phyloP scores from a whole-genome alignment of 2,329 filamentous ascomycete species.

The Cryphonectria japonica region DNA sequence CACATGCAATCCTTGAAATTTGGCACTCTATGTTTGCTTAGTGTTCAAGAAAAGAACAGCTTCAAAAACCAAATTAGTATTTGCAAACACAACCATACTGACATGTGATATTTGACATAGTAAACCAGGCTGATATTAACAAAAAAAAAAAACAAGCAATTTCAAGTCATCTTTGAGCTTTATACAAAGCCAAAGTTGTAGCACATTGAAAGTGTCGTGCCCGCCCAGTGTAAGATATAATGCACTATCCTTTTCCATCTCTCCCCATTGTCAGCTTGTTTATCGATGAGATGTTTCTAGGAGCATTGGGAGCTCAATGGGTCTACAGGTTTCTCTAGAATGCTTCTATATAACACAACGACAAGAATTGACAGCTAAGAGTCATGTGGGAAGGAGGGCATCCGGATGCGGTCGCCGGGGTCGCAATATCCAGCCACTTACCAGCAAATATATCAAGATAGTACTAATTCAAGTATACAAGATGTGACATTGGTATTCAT shows the following conservation, averaged over 20 bases:
- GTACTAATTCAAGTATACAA: not conserved
- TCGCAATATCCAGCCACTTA: not conserved
- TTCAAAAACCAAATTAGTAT: too few species aligned
- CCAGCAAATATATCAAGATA: not conserved
- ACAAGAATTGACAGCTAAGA: not conserved
- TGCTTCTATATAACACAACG: not conserved
- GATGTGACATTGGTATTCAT: constrained; percentile 9
- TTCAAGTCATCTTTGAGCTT: too few species aligned
- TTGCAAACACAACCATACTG: too few species aligned
- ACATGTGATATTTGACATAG: too few species aligned
- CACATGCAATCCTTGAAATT: too few species aligned
- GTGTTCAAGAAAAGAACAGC: too few species aligned
- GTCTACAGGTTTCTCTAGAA: not conserved
- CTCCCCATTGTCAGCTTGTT: too few species aligned
- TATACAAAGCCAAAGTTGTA: too few species aligned
- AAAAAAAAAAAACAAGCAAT: too few species aligned
- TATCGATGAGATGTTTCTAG: not conserved
- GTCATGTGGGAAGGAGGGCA: not conserved
- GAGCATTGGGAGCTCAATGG: not conserved
- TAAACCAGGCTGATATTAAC: too few species aligned
- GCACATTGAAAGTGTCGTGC: not conserved
- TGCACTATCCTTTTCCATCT: not conserved
- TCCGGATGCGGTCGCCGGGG: not conserved
- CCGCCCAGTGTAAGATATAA: not conserved
- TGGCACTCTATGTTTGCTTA: too few species aligned